Evolutionary conservation across 495 filamentous ascomycete species (phyloP), one percentile per base, ranked within the genome.

Genomic region (Barbatosphaeria neglecta): DNA sequence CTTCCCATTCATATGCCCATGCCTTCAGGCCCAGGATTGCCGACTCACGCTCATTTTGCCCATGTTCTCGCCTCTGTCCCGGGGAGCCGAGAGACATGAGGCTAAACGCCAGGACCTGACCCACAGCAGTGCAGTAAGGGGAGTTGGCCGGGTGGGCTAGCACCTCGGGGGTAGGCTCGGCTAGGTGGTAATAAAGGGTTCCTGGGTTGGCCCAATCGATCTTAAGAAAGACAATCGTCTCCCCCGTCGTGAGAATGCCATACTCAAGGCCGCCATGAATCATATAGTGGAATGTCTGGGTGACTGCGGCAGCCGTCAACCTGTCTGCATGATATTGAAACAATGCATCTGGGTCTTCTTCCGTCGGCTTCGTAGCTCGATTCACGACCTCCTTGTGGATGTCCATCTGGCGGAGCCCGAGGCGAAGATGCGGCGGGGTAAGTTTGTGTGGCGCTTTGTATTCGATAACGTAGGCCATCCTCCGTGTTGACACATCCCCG

Each of bases 251-350:
- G 25, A 74, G 58, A 40, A 58, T 61, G 17, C 64, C 54, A 51
- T 65, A 63, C 51, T 50, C 52, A 31, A 68, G 50, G 17, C 67
- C 60, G 41, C 42, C 49, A 38, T 61, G 39, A 20, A 70, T 61
- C 62, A 75, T 73, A 44, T 71, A 72, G 42, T 55, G 54, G 55
- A 65, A 73, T 35, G 65, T 64, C 45, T 72, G 64, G 40, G 67
- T 66, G 39, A 67, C 61, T 16, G 25, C 38, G 42, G 68, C 56
- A 16, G 66, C 55, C 25, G 54, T 53, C 33, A 66, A 56, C 46
- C 44, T 48, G 20, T 62, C 64, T 19, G 60, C 52, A 50, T 64
- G 44, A 50, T 67, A 60, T 35, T 63, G 37, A 22, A 60, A 57
- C 15, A 25, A 17, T 27, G 23, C 41, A 22, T 42, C 22, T n/a